Evolutionary conservation across 2,329 filamentous ascomycete species (phyloP).

Genomic region (Colletotrichum sp.): DNA sequence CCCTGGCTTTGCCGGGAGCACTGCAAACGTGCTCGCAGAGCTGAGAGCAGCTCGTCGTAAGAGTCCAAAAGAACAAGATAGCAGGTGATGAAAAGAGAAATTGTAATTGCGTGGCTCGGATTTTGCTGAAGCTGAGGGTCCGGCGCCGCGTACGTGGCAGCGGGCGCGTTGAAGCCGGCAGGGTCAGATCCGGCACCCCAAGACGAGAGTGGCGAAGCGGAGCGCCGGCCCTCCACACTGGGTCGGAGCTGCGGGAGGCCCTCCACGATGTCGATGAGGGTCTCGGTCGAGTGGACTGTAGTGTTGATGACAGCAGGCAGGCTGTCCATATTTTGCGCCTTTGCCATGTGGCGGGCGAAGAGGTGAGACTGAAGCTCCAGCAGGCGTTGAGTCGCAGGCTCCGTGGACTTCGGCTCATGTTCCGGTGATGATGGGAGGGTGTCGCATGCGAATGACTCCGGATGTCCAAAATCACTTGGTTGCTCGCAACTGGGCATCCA

Average conservation of each 20-base stretch:
- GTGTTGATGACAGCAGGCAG: not conserved
- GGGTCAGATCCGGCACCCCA: slow-evolving; percentile 1
- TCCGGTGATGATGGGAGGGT: not conserved
- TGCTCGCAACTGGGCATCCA: slow-evolving; percentile 2
- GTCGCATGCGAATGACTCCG: not conserved
- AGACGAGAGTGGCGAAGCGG: not conserved
- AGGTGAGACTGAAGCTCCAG: not conserved
- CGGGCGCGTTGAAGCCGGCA: not conserved
- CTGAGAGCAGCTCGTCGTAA: slow-evolving; percentile 3
- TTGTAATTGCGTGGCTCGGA: not conserved
- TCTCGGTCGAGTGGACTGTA: slow-evolving; percentile 8
- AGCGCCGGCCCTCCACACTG: slow-evolving; percentile 1
- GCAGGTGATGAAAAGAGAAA: slow-evolving; percentile 11
- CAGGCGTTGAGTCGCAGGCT: not conserved
- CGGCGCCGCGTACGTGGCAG: not conserved
- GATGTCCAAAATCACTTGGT: not conserved
- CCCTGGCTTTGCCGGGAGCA: slow-evolving; percentile 8
- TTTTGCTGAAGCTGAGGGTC: not conserved
- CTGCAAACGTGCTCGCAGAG: not conserved
- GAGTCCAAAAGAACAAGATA: slow-evolving; percentile 11
- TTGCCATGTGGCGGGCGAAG: not conserved
- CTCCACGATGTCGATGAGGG: slow-evolving; percentile 8
- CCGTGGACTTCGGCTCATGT: not conserved
- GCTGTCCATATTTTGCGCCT: not conserved
- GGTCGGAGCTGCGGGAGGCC: not conserved